phyloP scores from a whole-genome alignment of 495 filamentous ascomycete species.

The Aspergillus avenaceus region DNA sequence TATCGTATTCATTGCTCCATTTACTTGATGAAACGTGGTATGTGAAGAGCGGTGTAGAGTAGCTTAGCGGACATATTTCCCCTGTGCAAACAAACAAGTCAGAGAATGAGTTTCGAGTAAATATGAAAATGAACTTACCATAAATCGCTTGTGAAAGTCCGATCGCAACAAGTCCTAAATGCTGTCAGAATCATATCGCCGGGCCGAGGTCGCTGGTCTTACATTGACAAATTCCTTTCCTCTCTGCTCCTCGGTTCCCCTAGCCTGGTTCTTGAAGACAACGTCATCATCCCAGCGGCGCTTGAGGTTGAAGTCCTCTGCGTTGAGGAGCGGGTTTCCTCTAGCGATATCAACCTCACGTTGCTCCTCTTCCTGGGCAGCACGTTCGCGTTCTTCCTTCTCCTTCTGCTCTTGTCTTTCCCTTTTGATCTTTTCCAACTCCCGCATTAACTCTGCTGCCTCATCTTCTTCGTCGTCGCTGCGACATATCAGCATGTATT shows the following conservation, averaged over 20 bases:
- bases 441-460: conserved; percentile 82
- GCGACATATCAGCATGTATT: conserved; percentile 11
- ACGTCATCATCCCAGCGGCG: conserved; percentile 95
- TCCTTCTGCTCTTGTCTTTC: conserved; percentile 84
- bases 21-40: not conserved
- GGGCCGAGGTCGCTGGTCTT: conserved; percentile 17
- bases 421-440: conserved; percentile 90
- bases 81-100: conserved; percentile 38
- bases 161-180: conserved; percentile 80
- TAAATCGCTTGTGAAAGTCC: conserved; percentile 97
- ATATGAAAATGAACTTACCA: conserved; percentile 54
- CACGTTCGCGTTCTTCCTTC: conserved; percentile 77
- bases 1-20: not conserved
- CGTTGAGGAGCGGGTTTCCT: conserved; percentile 88
- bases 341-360: conserved; percentile 84
- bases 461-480: conserved; percentile 85
- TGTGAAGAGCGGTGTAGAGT: not conserved
- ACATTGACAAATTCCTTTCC: conserved; percentile 96
- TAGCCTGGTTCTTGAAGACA: conserved; percentile 98
- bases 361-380: conserved; percentile 72
- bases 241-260: conserved; percentile 90
- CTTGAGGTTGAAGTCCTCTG: conserved; percentile 46
- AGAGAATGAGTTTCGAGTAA: conserved; percentile 17
- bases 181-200: conserved; percentile 17
- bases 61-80: conserved; percentile 62